These are phyloP conservation scores for Candida cerambycidarum DNA, from an alignment of 805 yeast genomes.

Conservation along the genomic window DNA sequence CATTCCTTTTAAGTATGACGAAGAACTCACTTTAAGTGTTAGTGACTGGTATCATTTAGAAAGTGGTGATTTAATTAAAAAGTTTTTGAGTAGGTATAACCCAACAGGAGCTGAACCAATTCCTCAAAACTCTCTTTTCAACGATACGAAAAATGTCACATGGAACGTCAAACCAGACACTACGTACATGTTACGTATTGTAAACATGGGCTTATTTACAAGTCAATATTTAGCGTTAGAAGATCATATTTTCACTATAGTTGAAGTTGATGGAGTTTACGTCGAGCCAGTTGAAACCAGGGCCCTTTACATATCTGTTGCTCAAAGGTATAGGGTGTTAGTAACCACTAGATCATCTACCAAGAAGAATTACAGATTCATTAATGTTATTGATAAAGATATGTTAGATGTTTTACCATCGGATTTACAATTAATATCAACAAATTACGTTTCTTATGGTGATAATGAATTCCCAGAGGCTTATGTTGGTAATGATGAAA, in stretches of 20 bases:
- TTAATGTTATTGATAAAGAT: conserved; percentile 74
- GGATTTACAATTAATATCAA: conserved; percentile 66
- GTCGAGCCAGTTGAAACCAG: conserved; percentile 73
- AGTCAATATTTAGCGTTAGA: conserved; percentile 88
- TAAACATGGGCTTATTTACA: conserved; percentile 88
- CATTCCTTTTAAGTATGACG: conserved; percentile 60
- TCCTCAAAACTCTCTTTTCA: conserved; percentile 77
- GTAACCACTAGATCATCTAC: conserved; percentile 67
- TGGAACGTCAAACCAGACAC: conserved; percentile 80
- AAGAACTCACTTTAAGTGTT: conserved; percentile 66
- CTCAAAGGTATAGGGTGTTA: conserved; percentile 87
- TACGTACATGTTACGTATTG: conserved; percentile 77
- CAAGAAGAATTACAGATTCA: conserved; percentile 71
- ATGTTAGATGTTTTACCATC: conserved; percentile 79
- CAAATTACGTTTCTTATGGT: conserved; percentile 68
- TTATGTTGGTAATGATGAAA: conserved; percentile 11
- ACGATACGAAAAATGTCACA: conserved; percentile 77
- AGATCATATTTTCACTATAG: conserved; percentile 80
- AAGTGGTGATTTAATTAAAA: conserved; percentile 49
- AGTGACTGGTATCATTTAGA: conserved; percentile 87
- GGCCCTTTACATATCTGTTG: conserved; percentile 77
- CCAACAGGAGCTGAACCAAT: conserved; percentile 99
- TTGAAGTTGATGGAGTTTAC: conserved; percentile 90
- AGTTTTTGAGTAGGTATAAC: conserved; percentile 70
- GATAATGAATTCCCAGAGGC: conserved; percentile 41